phyloP scores from a whole-genome alignment of 2,329 filamentous ascomycete genomes.

The Diaporthe nobilis region DNA sequence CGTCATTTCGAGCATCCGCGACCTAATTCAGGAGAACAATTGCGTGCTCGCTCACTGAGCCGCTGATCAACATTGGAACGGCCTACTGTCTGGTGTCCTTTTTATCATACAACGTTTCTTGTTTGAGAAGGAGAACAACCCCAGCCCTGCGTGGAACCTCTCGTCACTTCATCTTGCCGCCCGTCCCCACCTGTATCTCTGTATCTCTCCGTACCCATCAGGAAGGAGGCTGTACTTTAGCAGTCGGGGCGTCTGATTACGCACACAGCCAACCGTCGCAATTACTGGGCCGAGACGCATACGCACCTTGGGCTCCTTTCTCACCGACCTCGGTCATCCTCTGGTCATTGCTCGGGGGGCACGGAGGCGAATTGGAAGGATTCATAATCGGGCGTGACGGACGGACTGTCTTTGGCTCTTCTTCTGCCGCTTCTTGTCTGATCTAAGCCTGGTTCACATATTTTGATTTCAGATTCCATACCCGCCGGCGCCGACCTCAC shows the following conservation, averaged over 20 bases:
- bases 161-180: constrained; percentile 31
- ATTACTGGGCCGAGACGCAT: constrained; percentile 29
- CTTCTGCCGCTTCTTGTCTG: constrained; percentile 16
- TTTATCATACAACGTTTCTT: constrained; percentile 17
- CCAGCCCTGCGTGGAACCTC: constrained; percentile 7
- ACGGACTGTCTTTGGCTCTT: constrained; percentile 15
- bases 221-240: constrained; percentile 37
- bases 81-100: constrained; percentile 2
- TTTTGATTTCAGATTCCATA: constrained; percentile 2
- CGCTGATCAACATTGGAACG: constrained; percentile 30
- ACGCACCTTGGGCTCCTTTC: constrained; percentile 18
- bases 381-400: constrained; percentile 38
- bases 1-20: constrained; percentile 33
- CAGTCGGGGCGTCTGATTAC: no score
- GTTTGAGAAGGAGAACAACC: constrained; percentile 36
- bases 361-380: constrained; percentile 32
- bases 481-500: constrained; percentile 13
- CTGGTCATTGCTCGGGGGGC: constrained; percentile 24
- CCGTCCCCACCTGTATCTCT: constrained; percentile 12
- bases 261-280: constrained; percentile 11
- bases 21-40: constrained; percentile 39
- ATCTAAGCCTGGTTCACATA: not conserved
- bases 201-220: constrained; percentile 34
- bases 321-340: constrained; percentile 35
- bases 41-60: constrained; percentile 38